Evolutionary conservation across 352 stramenopile genomes (phyloP).

Genomic region (Phytophthora europaea): DNA sequence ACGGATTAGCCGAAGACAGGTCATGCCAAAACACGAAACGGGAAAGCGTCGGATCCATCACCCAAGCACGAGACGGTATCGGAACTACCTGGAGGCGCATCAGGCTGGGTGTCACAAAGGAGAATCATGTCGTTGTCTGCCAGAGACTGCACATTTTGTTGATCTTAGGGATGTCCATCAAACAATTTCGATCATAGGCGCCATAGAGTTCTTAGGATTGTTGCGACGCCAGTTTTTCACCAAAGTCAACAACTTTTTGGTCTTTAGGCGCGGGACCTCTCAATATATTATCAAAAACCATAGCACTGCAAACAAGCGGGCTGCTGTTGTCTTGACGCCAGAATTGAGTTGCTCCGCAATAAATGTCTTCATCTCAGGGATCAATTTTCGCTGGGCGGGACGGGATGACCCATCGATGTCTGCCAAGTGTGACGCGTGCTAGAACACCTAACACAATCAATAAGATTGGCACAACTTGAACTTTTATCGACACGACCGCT

Average conservation of each 20-base stretch:
- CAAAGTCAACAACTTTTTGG: conserved; percentile 6
- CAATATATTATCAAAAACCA: too few species aligned
- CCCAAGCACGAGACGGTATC: not conserved
- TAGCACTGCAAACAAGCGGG: too few species aligned
- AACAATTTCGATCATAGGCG: conserved; percentile 5
- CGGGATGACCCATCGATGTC: too few species aligned
- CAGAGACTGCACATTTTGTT: not conserved
- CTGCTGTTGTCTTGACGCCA: too few species aligned
- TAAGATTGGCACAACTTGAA: too few species aligned
- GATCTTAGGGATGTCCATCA: not conserved
- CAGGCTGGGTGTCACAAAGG: conserved; percentile 7
- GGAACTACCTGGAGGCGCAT: not conserved
- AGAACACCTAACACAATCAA: too few species aligned
- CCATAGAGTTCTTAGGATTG: conserved; percentile 9
- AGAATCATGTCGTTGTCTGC: not conserved
- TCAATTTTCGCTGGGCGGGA: too few species aligned
- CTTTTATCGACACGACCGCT: too few species aligned
- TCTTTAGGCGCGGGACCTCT: too few species aligned
- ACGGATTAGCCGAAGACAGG: not conserved
- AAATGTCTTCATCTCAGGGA: too few species aligned
- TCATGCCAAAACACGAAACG: conserved; percentile 1
- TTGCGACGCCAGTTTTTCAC: conserved; percentile 11
- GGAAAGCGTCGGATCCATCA: not conserved
- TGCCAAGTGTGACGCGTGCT: too few species aligned
- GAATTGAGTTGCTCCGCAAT: too few species aligned